Evolutionary conservation across 1,284 basidiomycete genomes (phyloP).

Genomic region (Wolfiporia cocos): DNA sequence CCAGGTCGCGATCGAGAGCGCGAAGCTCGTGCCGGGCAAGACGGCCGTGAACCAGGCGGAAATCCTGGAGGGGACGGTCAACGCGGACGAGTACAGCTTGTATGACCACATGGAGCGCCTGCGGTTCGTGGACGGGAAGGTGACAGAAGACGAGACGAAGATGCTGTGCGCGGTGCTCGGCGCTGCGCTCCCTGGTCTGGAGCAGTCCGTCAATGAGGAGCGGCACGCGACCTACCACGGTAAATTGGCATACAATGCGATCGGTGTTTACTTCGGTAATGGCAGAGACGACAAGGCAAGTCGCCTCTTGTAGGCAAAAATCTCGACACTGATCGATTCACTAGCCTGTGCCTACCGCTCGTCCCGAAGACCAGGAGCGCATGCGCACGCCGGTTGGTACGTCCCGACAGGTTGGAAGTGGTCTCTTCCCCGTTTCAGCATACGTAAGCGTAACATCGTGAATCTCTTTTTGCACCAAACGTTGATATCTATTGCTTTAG

Average conservation of each 20-base stretch:
- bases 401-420: slow-evolving; percentile 64
- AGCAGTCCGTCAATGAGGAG: slow-evolving; percentile 61
- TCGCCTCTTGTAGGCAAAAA: background rate
- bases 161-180: slow-evolving; percentile 53
- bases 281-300: slow-evolving; percentile 68
- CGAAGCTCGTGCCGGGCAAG: slow-evolving; percentile 40
- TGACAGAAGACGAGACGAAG: slow-evolving; percentile 42
- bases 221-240: slow-evolving; percentile 56
- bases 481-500: too few relatives aligned
- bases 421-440: slow-evolving; percentile 68
- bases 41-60: slow-evolving; percentile 16
- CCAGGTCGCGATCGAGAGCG: slow-evolving; percentile 60
- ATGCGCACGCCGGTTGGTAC: slow-evolving; percentile 73
- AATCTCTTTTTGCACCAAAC: too few relatives aligned
- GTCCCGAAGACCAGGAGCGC: slow-evolving; percentile 63
- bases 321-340: background rate
- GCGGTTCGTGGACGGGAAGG: slow-evolving; percentile 50
- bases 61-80: slow-evolving; percentile 38
- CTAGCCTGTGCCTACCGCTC: slow-evolving; percentile 42
- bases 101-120: slow-evolving; percentile 73
- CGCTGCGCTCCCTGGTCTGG: slow-evolving; percentile 62
- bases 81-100: slow-evolving; percentile 49
- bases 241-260: slow-evolving; percentile 71
- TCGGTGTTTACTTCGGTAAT: slow-evolving; percentile 56
- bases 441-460: slow-evolving; percentile 39